Base-by-base conservation (phyloP, 768 basidiomycete species). In the Leccinum disarticulatum region DNA sequence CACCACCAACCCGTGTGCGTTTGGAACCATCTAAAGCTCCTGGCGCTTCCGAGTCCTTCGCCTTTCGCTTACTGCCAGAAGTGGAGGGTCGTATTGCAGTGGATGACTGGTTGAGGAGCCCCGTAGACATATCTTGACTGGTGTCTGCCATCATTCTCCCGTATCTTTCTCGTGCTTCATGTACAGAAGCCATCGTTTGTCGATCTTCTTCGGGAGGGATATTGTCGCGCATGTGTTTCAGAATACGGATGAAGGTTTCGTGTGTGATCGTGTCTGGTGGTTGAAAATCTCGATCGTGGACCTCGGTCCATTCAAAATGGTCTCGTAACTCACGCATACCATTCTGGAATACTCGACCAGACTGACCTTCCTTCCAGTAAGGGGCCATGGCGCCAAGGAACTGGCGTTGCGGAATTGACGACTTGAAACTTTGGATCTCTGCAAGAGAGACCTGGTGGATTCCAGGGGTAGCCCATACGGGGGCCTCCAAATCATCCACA, bases 201-300 rank as follows among this genome's bases (percentile, higher is more conserved):
- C 49, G 27, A 27, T 50, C 27, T 25, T 27, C 14, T 11, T 28
- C 49, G 9, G 49, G 27, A 25, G 27, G 15, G 27, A 49, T 49
- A 4, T 14, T 27, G 15, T 25, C 22, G 15, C 48, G 27, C 48
- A 49, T 49, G 3, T 17, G 0, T 15, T 17, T 27, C 15, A 49
- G 3, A 8, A 49, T 49, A 3, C 17, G 0, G 2, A 49, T 25
- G 6, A 49, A 49, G 0, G 0, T 50, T 30, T 0, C 1, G 10
- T 50, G 49, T 1, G 49, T 50, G 27, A 28, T 50, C 13, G 22
- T 15, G 4, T 15, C 27, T 2, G 25, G 22, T 50, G 25, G 14
- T 30, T 50, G 17, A 9, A 49, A 46, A 0, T 19, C 3, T 46
- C 2, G 0, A 46, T 46, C 5, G 7, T 15, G 15, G 2, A 48